These are phyloP conservation scores for Zasmidium cellare DNA, from an alignment of 2,329 filamentous ascomycete genomes.

Conservation along the genomic window DNA sequence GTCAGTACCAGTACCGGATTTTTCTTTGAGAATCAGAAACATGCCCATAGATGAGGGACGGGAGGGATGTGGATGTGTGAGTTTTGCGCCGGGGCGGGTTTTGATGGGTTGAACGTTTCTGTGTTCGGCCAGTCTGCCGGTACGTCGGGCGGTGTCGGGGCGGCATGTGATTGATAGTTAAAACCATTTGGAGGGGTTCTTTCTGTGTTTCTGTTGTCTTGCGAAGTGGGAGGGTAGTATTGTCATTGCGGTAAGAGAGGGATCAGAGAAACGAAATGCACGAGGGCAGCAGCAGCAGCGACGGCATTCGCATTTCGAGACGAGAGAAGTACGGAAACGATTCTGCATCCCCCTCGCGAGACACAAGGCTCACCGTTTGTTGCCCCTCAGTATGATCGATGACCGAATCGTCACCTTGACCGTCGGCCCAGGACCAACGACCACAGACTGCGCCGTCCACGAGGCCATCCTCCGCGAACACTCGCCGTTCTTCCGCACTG, in stretches of 20 bases:
- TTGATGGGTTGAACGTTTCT: not conserved
- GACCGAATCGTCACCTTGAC: conserved; percentile 17
- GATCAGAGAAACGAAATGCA: not conserved
- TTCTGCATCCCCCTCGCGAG: not conserved
- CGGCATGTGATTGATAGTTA: not conserved
- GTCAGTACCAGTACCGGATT: not conserved
- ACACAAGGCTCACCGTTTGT: conserved; percentile 1
- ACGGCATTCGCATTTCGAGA: conserved; percentile 14
- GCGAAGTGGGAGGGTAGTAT: not conserved
- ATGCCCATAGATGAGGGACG: conserved; percentile 6
- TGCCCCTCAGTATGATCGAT: conserved; percentile 18
- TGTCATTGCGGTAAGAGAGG: not conserved
- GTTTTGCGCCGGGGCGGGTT: not conserved
- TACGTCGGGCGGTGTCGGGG: not conserved
- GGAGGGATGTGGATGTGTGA: not conserved
- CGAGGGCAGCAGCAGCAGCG: too few species aligned
- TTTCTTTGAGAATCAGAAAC: conserved; percentile 17
- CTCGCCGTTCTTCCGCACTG: conserved; percentile 21
- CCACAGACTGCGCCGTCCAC: conserved; percentile 19
- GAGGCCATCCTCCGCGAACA: conserved; percentile 17
- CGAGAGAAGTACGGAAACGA: conserved; percentile 10
- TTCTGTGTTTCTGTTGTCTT: too few species aligned
- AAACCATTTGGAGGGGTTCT: too few species aligned
- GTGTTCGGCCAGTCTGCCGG: not conserved
- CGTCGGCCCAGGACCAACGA: conserved; percentile 5